Percentiles rank a stretch among this genome's conserved stretches.
These are phyloP conservation scores for Alternaria triticimaculans DNA, from an alignment of 2,329 filamentous ascomycete genomes.

Conservation along the genomic window DNA sequence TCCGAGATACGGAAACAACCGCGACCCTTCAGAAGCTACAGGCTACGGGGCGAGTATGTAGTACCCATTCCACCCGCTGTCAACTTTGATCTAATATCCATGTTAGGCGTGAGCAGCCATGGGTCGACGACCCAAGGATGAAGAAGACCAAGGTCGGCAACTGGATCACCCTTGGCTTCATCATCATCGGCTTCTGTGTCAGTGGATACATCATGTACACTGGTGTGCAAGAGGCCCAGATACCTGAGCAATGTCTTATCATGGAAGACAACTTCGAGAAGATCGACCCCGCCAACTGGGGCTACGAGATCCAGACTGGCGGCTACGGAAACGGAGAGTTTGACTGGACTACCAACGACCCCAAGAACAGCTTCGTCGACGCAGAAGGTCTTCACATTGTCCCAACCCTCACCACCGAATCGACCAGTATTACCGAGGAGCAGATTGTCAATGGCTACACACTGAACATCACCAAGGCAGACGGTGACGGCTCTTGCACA, in stretches of 20 bases:
- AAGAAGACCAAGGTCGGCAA: conserved; percentile 31
- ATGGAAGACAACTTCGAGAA: conserved; percentile 67
- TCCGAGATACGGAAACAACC: conserved; percentile 20
- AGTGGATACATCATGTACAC: conserved; percentile 30
- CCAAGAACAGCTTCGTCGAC: conserved; percentile 76
- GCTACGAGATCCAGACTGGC: conserved; percentile 70
- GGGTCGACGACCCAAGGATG: conserved; percentile 29
- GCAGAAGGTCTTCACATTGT: conserved; percentile 74
- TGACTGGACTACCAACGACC: conserved; percentile 72
- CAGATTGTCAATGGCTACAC: conserved; percentile 63
- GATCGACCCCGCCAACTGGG: conserved; percentile 68
- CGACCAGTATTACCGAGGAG: conserved; percentile 68
- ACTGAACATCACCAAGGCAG: conserved; percentile 33
- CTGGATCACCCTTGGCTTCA: conserved; percentile 23
- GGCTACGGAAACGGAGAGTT: conserved; percentile 75
- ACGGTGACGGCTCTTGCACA: conserved; percentile 67
- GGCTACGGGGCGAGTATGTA: conserved; percentile 32
- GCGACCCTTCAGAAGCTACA: conserved; percentile 31
- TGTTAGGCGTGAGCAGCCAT: conserved; percentile 30
- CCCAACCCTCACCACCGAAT: conserved; percentile 72
- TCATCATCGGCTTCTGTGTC: conserved; percentile 17
- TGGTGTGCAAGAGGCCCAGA: conserved; percentile 19
- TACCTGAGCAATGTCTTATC: conserved; percentile 33
- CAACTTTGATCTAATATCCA: neutral
- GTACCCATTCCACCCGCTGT: neutral